Base-by-base conservation (phyloP, 176 grass and related monocot species). In the Bonia amplexicaulis region DNA sequence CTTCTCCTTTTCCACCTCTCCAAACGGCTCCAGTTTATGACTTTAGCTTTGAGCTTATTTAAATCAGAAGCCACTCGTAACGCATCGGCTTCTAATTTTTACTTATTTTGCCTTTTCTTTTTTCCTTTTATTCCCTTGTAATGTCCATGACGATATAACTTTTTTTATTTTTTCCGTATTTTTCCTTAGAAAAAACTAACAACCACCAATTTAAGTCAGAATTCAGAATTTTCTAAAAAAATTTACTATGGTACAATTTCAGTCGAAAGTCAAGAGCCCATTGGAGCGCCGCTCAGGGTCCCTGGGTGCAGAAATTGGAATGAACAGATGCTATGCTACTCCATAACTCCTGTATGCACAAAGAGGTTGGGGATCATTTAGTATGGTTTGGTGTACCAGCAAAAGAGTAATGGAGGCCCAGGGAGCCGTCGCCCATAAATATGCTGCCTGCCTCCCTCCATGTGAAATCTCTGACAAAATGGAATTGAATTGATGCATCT, bases 391-490 rank as follows among this genome's bases (percentile, higher is more conserved):
- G 89, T 90, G 74, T 22, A 87, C 85, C 80, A 22, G 84, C 75
- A 44, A 60, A 44, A 49, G 75, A 87, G 74, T 84, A 87, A 83
- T 83, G 66, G 42, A 81, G 54, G 45, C 19, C 25, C 53, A 53
- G 64, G 23, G 16, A 66, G 49, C 80, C 66, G 73, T 72, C 82
- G 70, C 16, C 68, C 46, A 86, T 90, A 35, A 90, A 79, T 87
- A 73, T 35, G 49, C 80, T 87, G 89, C 67, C 88, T 8, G 42
- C 15, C 14, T 51, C 27, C 57, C 68, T 73, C 89, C 89, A 84
- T 87, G 89, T 80, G 89, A 87, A 90, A 69, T 6, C 80, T 83
- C 89, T 90, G 89, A 87, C 74, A 68, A 90, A 44, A 90, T 51
- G 80, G 89, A 87, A 87, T 90, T 83, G 16, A 86, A 79, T 82